A percentile compares a stretch with the other conserved stretches of the same genome.
phyloP scores from a whole-genome alignment of 805 yeast species.

The Candida andamanensis region DNA sequence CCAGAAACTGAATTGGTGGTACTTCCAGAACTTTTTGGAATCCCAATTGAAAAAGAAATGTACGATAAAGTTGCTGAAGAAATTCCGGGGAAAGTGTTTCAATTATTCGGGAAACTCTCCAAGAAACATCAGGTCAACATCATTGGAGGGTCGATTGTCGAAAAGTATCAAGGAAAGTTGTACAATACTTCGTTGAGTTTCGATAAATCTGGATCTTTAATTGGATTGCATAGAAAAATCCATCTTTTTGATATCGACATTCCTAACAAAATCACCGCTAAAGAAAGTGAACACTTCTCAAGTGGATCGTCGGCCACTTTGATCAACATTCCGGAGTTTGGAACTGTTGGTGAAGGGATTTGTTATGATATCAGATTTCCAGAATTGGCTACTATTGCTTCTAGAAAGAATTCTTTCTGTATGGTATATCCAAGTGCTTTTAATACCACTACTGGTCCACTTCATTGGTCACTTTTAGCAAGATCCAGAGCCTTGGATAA shows the following conservation, averaged over 20 bases:
- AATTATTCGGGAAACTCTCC: slow-evolving; percentile 11
- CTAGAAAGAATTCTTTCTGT: slow-evolving; percentile 57
- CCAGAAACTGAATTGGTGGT: slow-evolving; percentile 10
- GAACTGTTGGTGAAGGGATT: slow-evolving; percentile 68
- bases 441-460: slow-evolving; percentile 70
- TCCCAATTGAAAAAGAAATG: slow-evolving; percentile 3
- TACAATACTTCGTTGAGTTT: slow-evolving; percentile 44
- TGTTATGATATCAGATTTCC: slow-evolving; percentile 74
- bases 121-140: slow-evolving; percentile 16
- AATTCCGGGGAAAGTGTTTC: slow-evolving; percentile 8
- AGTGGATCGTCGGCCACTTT: slow-evolving; percentile 76
- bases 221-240: slow-evolving; percentile 77
- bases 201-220: slow-evolving; percentile 56
- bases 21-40: slow-evolving; percentile 8
- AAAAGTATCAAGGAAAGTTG: slow-evolving; percentile 14
- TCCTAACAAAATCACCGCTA: slow-evolving; percentile 78
- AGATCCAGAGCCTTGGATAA: slow-evolving; percentile 65
- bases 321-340: slow-evolving; percentile 50
- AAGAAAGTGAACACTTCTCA: slow-evolving; percentile 64
- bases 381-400: slow-evolving; percentile 57
- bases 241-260: slow-evolving; percentile 83
- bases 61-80: slow-evolving; percentile 4
- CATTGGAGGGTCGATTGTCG: slow-evolving; percentile 22
- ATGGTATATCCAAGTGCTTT: slow-evolving; percentile 74
- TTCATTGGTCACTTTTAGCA: slow-evolving; percentile 68